Percentiles rank a stretch among this genome's conserved stretches.
phyloP scores from a whole-genome alignment of 2,329 filamentous ascomycete genomes.

The Teratosphaeria epicoccoides region DNA sequence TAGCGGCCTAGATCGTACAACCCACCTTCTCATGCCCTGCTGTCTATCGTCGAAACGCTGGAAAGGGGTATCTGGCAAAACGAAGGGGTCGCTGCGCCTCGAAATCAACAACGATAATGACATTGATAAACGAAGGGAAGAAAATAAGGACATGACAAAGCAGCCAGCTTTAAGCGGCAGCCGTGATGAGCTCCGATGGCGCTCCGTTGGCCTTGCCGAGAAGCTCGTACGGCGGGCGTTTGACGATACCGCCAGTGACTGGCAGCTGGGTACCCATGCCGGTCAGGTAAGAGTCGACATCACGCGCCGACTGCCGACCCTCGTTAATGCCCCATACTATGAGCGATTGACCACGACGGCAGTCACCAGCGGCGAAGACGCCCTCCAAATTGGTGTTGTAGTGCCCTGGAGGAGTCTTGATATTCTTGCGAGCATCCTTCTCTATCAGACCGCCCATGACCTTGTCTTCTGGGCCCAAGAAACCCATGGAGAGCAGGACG shows the following conservation, averaged over 20 bases:
- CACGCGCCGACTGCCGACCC: slow-evolving; percentile 81
- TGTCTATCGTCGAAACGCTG: slow-evolving; percentile 13
- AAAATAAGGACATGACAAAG: neutral
- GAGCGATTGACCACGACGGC: slow-evolving; percentile 83
- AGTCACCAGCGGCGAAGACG: slow-evolving; percentile 90
- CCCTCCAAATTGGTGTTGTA: slow-evolving; percentile 82
- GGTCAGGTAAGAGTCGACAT: slow-evolving; percentile 81
- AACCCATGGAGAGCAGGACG: slow-evolving; percentile 92
- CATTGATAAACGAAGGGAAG: neutral
- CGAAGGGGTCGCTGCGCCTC: slow-evolving; percentile 8
- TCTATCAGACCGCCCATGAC: slow-evolving; percentile 81
- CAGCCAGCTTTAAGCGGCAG: slow-evolving; percentile 12
- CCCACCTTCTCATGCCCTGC: slow-evolving; percentile 3
- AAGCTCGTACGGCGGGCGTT: slow-evolving; percentile 65
- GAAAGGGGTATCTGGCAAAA: slow-evolving; percentile 19
- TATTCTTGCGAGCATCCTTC: slow-evolving; percentile 85
- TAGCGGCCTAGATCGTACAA: slow-evolving; percentile 2
- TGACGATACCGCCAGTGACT: slow-evolving; percentile 86
- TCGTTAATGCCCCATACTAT: slow-evolving; percentile 99
- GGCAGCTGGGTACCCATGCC: slow-evolving; percentile 65
- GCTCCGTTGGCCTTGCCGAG: slow-evolving; percentile 36
- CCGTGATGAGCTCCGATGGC: slow-evolving; percentile 27
- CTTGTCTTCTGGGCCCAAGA: slow-evolving; percentile 84
- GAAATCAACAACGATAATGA: slow-evolving; percentile 4
- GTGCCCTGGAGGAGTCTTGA: slow-evolving; percentile 82